Evolutionary conservation across 768 basidiomycete species (phyloP), one percentile per base, ranked within the genome.

Genomic region (Auricularia auricula-judae): DNA sequence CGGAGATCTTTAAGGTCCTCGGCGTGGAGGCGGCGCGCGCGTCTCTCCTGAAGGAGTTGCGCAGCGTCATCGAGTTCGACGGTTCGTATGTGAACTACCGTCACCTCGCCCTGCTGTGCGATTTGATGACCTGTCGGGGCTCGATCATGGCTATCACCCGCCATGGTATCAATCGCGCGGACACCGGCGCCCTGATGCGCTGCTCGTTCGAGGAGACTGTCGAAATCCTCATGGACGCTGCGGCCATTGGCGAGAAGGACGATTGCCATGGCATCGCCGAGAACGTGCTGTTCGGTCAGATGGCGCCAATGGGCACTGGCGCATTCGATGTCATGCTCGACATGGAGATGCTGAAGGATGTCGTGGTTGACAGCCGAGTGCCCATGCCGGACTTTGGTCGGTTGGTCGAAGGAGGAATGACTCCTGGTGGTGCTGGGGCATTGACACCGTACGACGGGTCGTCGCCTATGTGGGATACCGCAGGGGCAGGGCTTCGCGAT

Each of bases 181-280:
- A 99, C 70, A 98, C 97, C n/a, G 97, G 97, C 21, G 96, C 97
- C 3, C 81, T 99, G 63, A 98, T 98, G 89, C 82, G 97, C 61
- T 98, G 93, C 75, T 98, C 97, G 1, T 99, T 99, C 81, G 97
- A 99, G 75, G 97, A 98, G 80, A 99, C 97, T 2, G 97, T 99
- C 66, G 97, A 99, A 74, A 98, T 98, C 70, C 76, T 99, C 64
- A 95, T 98, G 89, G 97, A 99, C 73, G 97, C 97, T 0, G 97
- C 97, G 1, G 94, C 96, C 1, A 90, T 95, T 29, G 97, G 97
- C 63, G 96, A 98, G 79, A 92, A 93, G 75, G 97, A 99, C 68
- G 96, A 98, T 69, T 99, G 97, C 73, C 92, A 92, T 63, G 97
- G 96, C 54, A 86, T 99, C 36, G 97, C 97, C n/a, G 96, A 98